Evolutionary conservation across 371 early-diverging fungal genomes (phyloP).

Genomic region (Rhizopus microsporus): DNA sequence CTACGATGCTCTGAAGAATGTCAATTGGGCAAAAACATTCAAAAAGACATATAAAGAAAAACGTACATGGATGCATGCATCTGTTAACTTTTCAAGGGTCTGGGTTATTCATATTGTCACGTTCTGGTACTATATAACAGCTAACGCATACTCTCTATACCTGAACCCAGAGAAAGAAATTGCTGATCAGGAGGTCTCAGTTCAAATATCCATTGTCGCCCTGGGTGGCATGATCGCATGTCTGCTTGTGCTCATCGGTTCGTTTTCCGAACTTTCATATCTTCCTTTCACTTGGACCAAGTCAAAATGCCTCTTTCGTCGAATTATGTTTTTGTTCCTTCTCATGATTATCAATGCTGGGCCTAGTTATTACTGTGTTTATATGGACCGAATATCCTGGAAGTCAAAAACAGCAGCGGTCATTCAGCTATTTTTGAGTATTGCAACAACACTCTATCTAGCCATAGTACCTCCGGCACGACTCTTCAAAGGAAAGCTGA

Average conservation of each 20-base stretch:
- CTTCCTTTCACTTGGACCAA: constrained; percentile 66
- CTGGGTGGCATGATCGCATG: constrained; percentile 77
- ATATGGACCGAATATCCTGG: constrained; percentile 47
- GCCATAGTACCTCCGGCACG: constrained; percentile 69
- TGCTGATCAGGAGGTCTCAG: constrained; percentile 47
- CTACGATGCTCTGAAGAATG: constrained; percentile 62
- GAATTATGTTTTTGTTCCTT: constrained; percentile 61
- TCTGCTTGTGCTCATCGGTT: constrained; percentile 66
- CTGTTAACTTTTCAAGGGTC: constrained; percentile 84
- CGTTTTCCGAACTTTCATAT: constrained; percentile 72
- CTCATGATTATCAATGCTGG: constrained; percentile 67
- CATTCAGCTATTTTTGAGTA: constrained; percentile 66
- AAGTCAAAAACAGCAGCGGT: constrained; percentile 64
- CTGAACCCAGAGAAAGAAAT: constrained; percentile 41
- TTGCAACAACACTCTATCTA: constrained; percentile 66
- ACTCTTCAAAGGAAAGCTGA: constrained; percentile 57
- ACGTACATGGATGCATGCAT: constrained; percentile 82
- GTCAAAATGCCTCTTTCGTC: constrained; percentile 59
- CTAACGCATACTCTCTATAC: constrained; percentile 73
- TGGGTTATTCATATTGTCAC: constrained; percentile 87
- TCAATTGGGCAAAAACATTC: constrained; percentile 75
- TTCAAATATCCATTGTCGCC: constrained; percentile 71
- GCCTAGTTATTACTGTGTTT: constrained; percentile 68
- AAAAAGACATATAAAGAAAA: constrained; percentile 87
- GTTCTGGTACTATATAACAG: constrained; percentile 83